Base-by-base conservation (phyloP, 139 green algal species). In the Limnomonas spitsbergensis region DNA sequence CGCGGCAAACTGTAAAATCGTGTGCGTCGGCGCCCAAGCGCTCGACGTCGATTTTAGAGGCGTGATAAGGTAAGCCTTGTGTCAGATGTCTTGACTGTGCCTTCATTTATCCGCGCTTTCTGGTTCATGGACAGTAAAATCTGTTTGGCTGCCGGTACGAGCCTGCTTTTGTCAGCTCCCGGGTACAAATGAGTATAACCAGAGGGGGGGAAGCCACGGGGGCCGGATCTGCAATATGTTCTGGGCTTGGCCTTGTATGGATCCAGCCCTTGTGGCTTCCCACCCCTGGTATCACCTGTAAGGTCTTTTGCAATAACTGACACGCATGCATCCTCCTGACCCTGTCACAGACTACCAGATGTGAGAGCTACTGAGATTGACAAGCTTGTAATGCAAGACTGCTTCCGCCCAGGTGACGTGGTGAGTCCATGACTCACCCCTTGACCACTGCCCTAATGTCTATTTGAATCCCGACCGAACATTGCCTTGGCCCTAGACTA, bases 371-470 rank as follows among this genome's bases (percentile, higher is more conserved):
- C 89, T 3, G 92, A 97, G 42, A 92, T 97, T 20, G 94, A 97
- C 84, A 92, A 93, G 83, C 83, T 97, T n/a, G 83, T 94, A 7
- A 88, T 98, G 56, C 81, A 88, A 66, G 80, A 84, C 52, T 94
- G 89, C 81, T 98, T 98, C 86, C 85, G 92, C 31, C 94, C 95
- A 1, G 94, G 94, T 1, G 95, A 98, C 86, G 83, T 98, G 4
- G 89, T 97, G 34, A n/a, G n/a, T n/a, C n/a, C n/a, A n/a, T n/a
- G n/a, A n/a, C n/a, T n/a, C n/a, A n/a, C n/a, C n/a, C n/a, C n/a
- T n/a, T n/a, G n/a, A n/a, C n/a, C n/a, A n/a, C n/a, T n/a, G n/a
- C n/a, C n/a, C n/a, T n/a, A n/a, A n/a, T n/a, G n/a, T n/a, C n/a
- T n/a, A n/a, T n/a, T n/a, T n/a, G n/a, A n/a, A n/a, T n/a, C n/a